Base-by-base conservation (phyloP, 2,329 filamentous ascomycete genomes). In the Cyanodermella asteris region DNA sequence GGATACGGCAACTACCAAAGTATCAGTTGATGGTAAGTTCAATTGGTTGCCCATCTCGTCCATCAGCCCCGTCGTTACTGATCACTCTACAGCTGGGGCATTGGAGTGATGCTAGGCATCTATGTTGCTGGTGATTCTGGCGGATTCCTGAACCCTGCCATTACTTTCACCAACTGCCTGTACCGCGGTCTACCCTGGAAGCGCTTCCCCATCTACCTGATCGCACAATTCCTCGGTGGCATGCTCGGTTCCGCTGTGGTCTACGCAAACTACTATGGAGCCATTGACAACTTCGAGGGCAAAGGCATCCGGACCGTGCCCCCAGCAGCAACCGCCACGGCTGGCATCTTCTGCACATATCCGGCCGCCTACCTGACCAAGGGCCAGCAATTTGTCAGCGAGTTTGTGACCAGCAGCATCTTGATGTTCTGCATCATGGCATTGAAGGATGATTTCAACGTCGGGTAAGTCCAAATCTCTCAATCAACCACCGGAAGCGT, bases 401-500 rank as follows among this genome's bases (percentile, higher is more conserved):
- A 80, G 37, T 71, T 77, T 34, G 54, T 78, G 24, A 66, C 70
- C 10, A 70, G 61, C 29, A 50, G 67, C 1, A 55, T 78, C 16
- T 48, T 78, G 13, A 72, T 75, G 61, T 73, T 77, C 38, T 54
- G 68, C 31, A 73, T 80, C 23, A 76, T 73, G 38, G 70, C 70
- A 1, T 46, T 78, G 24, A 67, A 71, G 28, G 67, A 72, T 32
- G 50, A 50, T 23, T 44, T 43, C 8, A 49, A 54, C 23, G 47
- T 46, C 5, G 51, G n/a, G n/a, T n/a, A n/a, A n/a, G n/a, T n/a
- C n/a, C n/a, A n/a, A n/a, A n/a, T n/a, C n/a, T n/a, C n/a, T n/a
- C n/a, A n/a, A n/a, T n/a, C n/a, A n/a, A n/a, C n/a, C n/a, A n/a
- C n/a, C n/a, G n/a, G n/a, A n/a, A n/a, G n/a, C n/a, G n/a, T n/a